Conservation (phyloP, 1,284 basidiomycete genomes). For the Naganishia liquefaciens region DNA sequence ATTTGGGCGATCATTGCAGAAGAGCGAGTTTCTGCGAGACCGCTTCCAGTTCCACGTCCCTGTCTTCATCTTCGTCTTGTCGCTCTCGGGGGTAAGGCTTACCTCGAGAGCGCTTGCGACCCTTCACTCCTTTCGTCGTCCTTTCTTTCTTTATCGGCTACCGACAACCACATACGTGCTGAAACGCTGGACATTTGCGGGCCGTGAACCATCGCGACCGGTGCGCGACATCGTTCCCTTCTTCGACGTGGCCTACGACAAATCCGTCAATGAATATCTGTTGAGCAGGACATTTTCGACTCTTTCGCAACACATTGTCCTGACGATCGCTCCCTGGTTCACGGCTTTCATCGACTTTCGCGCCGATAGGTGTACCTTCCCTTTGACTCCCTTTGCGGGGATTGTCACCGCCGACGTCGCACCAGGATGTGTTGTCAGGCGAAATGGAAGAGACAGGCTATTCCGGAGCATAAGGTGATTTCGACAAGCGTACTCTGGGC, state of each 20-base stretch:
- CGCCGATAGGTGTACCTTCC: not conserved
- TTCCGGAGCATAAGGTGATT: conserved; percentile 92
- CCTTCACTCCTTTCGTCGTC: not conserved
- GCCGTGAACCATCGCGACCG: too few species aligned
- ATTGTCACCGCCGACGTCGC: too few species aligned
- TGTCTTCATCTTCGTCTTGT: too few species aligned
- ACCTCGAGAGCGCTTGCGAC: too few species aligned
- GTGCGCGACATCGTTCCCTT: too few species aligned
- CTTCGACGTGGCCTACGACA: not conserved
- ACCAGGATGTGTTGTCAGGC: conserved; percentile 66
- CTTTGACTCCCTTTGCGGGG: not conserved
- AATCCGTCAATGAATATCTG: not conserved
- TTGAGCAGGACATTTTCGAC: not conserved
- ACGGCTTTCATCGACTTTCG: not conserved
- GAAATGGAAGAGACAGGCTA: conserved; percentile 92
- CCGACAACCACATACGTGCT: not conserved
- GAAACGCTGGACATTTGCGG: too few species aligned
- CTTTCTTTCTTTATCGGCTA: not conserved
- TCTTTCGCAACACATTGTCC: not conserved
- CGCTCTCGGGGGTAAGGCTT: too few species aligned
- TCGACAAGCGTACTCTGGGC: not conserved
- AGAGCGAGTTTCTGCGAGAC: too few species aligned
- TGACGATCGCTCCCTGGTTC: not conserved
- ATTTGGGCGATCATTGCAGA: too few species aligned
- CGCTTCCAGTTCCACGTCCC: too few species aligned